These are phyloP conservation scores for Lipomyces spencermartinsiae DNA, from an alignment of 805 yeast species.

Conservation along the genomic window DNA sequence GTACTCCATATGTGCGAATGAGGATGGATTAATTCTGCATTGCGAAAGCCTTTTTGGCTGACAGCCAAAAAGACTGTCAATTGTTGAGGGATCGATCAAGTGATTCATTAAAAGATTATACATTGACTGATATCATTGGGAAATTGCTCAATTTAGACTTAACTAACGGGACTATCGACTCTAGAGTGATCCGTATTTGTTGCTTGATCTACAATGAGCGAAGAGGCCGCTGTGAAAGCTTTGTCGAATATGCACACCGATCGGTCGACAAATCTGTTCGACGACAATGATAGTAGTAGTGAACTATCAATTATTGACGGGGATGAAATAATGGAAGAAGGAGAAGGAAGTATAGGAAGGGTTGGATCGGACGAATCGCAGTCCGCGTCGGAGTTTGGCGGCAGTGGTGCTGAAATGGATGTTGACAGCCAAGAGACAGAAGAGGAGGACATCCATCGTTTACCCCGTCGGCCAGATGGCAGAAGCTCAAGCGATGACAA, in stretches of 20 bases:
- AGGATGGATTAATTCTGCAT: not conserved
- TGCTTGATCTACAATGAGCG: conserved; percentile 26
- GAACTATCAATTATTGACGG: conserved; percentile 25
- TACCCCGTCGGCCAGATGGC: not conserved
- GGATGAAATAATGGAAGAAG: conserved; percentile 10
- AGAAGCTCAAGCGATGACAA: not conserved
- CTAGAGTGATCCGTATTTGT: not conserved
- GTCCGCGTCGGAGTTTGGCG: conserved; percentile 19
- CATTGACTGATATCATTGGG: not conserved
- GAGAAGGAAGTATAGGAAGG: not conserved
- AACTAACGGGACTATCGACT: not conserved
- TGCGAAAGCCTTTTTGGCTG: not conserved
- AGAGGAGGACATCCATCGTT: conserved; percentile 28
- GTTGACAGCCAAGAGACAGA: conserved; percentile 36
- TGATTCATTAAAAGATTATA: not conserved
- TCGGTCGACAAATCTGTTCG: conserved; percentile 4
- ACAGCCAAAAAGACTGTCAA: not conserved
- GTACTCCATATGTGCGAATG: not conserved
- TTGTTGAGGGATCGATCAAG: not conserved
- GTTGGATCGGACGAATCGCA: conserved; percentile 12
- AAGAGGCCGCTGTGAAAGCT: conserved; percentile 33
- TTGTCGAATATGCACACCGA: conserved; percentile 33
- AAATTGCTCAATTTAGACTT: not conserved
- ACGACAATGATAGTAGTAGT: conserved; percentile 16
- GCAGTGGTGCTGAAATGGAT: conserved; percentile 23